Base-by-base conservation (phyloP, 2,329 filamentous ascomycete species). In the Trichoderma aggressivum region DNA sequence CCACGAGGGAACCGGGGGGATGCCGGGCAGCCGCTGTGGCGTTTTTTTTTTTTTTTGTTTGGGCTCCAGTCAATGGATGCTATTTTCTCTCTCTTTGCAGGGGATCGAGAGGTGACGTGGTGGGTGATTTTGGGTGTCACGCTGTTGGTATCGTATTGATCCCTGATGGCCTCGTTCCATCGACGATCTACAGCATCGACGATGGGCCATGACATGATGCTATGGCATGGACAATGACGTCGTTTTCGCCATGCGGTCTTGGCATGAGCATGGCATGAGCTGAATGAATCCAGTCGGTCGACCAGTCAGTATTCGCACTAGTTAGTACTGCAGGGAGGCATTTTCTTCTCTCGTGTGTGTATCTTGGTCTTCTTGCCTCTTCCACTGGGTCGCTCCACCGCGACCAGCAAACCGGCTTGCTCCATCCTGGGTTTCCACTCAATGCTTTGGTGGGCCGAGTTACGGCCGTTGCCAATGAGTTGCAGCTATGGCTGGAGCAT, bases 11-110 rank as follows among this genome's bases (percentile, higher is more conserved):
- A 59, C 50, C 26, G n/a, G 50, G 62, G 62, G 65, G 55, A 58
- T 58, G 64, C 64, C 53, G 55, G 65, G 18, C n/a, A 60, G 55
- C 65, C 55, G 65, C 65, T 68, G 65, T 60, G 55, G 65, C 36
- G 28, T 50, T n/a, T 21, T 68, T 12, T 66, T 39, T 18, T 43
- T 56, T 30, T 43, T 32, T 3, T 21, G 59, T 16, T 50, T 59
- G 36, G 36, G 36, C 36, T 8, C n/a, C n/a, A n/a, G n/a, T n/a
- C n/a, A n/a, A n/a, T n/a, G n/a, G n/a, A 16, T 39, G 36, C 36
- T 39, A 39, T 39, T 39, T 30, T 58, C 1, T 58, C 28, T 34
- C 21, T 34, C 18, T 16, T 59, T 21, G 10, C 43, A 50, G 43
- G 43, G 43, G n/a, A 24, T 53, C 11, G 47, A 53, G 47, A 21